Evolutionary conservation across 148 eudicot species (phyloP).

Genomic region (Vaccinium myrtillus): DNA sequence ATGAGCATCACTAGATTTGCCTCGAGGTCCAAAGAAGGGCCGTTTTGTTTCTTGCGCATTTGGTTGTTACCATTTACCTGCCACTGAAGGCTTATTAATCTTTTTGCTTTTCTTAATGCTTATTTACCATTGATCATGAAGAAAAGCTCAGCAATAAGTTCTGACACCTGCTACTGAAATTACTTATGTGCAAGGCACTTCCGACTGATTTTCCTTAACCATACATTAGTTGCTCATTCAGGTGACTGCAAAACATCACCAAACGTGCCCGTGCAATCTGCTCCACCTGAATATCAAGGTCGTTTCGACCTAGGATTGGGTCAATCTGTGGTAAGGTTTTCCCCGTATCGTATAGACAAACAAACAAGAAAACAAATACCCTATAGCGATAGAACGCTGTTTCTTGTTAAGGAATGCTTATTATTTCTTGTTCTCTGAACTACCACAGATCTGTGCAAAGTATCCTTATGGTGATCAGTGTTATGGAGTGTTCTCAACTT

Average conservation of each 20-base stretch:
- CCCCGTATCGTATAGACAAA: not conserved
- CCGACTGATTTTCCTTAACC: not conserved
- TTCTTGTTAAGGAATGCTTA: not conserved
- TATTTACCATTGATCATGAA: constrained; percentile 9
- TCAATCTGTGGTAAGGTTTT: constrained; percentile 55
- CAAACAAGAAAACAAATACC: not conserved
- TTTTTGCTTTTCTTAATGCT: constrained; percentile 8
- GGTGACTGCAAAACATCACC: constrained; percentile 30
- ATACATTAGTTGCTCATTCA: constrained; percentile 22
- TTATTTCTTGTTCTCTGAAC: constrained; percentile 8
- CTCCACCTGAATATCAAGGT: constrained; percentile 38
- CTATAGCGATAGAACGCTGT: not conserved
- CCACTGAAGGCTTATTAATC: not conserved
- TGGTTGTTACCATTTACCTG: not conserved
- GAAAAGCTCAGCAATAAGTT: constrained; percentile 9
- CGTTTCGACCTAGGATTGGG: constrained; percentile 63
- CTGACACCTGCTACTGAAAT: not conserved
- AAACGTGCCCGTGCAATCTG: constrained; percentile 20
- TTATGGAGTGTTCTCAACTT: constrained; percentile 53
- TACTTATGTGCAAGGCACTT: not conserved
- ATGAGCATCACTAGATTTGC: not conserved
- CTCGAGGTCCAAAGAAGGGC: not conserved
- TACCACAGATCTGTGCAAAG: constrained; percentile 44
- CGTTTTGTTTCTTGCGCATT: not conserved
- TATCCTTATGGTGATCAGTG: constrained; percentile 54